Percentiles rank a stretch among this genome's conserved stretches.
Conservation (phyloP, 2,329 filamentous ascomycete genomes). For the Phialophora chinensis region DNA sequence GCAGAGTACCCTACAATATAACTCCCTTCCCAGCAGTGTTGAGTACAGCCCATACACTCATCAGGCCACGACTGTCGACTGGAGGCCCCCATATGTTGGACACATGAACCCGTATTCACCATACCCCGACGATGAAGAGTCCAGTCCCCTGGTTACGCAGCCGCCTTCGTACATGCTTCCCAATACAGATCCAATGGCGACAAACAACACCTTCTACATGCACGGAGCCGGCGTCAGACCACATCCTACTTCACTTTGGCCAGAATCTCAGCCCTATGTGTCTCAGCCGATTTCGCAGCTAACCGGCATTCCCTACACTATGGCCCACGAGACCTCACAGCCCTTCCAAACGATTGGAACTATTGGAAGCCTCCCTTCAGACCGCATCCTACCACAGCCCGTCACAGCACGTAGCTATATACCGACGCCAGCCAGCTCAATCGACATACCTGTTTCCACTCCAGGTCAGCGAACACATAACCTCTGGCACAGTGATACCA, state of each 20-base stretch:
- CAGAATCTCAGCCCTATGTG: slow-evolving; percentile 29
- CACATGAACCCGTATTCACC: slow-evolving; percentile 32
- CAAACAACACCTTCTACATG: slow-evolving; percentile 30
- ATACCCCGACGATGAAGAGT: slow-evolving; percentile 46
- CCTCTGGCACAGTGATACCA: slow-evolving; percentile 25
- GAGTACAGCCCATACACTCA: slow-evolving; percentile 29
- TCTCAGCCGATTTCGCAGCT: slow-evolving; percentile 24
- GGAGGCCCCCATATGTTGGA: slow-evolving; percentile 31
- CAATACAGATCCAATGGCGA: slow-evolving; percentile 42
- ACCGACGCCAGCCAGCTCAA: slow-evolving; percentile 10
- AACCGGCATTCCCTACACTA: slow-evolving; percentile 16
- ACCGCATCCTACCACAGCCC: slow-evolving; percentile 31
- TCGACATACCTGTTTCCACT: slow-evolving; percentile 22
- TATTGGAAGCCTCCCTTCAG: slow-evolving; percentile 22
- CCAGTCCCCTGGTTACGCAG: slow-evolving; percentile 44
- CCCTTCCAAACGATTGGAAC: slow-evolving; percentile 22
- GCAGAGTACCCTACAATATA: slow-evolving; percentile 24
- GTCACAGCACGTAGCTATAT: slow-evolving; percentile 22
- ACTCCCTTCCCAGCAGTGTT: slow-evolving; percentile 19
- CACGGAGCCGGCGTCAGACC: slow-evolving; percentile 27
- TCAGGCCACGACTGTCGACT: slow-evolving; percentile 27
- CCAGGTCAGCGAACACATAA: slow-evolving; percentile 13
- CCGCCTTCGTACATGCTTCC: slow-evolving; percentile 47
- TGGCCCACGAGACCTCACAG: slow-evolving; percentile 21
- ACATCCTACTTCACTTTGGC: slow-evolving; percentile 29